Conservation (phyloP, 225 moss, liverwort and hornwort genomes). For the Rhytidiadelphus loreus region DNA sequence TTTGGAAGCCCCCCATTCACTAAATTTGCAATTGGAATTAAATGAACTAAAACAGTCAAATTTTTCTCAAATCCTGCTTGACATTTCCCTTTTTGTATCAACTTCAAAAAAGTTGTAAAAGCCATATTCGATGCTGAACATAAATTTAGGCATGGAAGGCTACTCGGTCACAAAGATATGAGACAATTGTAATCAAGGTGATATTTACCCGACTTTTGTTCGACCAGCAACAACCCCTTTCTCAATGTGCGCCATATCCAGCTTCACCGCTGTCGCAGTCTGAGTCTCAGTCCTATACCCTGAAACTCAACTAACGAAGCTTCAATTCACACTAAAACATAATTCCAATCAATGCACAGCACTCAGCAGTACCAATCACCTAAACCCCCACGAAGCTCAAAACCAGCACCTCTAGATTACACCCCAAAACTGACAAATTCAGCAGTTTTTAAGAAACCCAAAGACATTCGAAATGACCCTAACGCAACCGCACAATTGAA, state of each 20-base stretch:
- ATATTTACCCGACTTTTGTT: slow-evolving; percentile 58
- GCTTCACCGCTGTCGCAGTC: background rate
- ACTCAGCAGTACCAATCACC: background rate
- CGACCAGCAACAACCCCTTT: slow-evolving; percentile 43
- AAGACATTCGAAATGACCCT: background rate
- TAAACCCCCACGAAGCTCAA: background rate
- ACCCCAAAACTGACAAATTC: background rate
- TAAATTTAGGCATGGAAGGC: background rate
- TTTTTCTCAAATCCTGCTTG: background rate
- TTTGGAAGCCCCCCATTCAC: background rate
- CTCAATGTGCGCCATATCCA: slow-evolving; percentile 32
- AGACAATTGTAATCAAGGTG: background rate
- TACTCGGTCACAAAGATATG: background rate
- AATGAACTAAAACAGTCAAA: too few species aligned
- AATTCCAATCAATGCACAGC: background rate
- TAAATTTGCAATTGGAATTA: background rate
- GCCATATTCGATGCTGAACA: background rate
- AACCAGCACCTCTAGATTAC: background rate
- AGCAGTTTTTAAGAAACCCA: background rate
- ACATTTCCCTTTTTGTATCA: background rate
- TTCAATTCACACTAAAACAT: background rate
- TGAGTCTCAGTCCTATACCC: slow-evolving; percentile 9
- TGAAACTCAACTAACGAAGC: background rate
- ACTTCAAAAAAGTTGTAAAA: background rate
- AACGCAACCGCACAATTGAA: background rate